Evolutionary conservation across 2,329 filamentous ascomycete species (phyloP).

Genomic region (Fusarium camptoceras): DNA sequence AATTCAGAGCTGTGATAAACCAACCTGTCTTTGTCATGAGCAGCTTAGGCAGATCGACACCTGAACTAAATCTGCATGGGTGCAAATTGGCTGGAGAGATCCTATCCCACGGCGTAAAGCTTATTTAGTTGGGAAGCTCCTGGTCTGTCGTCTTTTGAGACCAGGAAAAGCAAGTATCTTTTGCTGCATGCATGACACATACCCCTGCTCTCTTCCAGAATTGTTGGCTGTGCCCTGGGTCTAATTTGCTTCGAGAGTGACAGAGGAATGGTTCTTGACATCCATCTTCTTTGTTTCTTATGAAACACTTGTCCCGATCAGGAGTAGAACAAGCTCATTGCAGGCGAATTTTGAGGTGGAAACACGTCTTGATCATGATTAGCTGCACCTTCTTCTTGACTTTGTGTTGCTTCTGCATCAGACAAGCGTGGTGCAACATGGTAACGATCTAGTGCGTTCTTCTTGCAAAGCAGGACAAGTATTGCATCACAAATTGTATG

Average conservation of each 20-base stretch:
- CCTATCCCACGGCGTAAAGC: neutral
- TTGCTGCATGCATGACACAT: neutral
- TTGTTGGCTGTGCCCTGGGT: neutral
- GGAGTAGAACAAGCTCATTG: conserved; percentile 28
- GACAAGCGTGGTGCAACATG: conserved; percentile 23
- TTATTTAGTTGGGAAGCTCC: neutral
- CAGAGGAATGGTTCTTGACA: neutral
- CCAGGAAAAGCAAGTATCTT: neutral
- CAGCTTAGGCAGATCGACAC: neutral
- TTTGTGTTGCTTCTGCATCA: conserved; percentile 22
- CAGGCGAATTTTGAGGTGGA: conserved; percentile 18
- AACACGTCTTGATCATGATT: conserved; percentile 17
- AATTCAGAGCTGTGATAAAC: neutral
- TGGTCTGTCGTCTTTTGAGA: neutral
- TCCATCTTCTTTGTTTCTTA: neutral
- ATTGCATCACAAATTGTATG: conserved; percentile 5
- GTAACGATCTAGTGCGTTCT: conserved; percentile 18
- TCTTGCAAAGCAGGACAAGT: conserved; percentile 3
- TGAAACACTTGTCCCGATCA: conserved; percentile 7
- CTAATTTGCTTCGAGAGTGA: neutral
- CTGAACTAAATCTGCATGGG: neutral
- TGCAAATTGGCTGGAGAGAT: neutral
- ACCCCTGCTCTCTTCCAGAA: neutral
- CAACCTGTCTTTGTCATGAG: neutral
- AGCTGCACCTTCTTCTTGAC: conserved; percentile 2